These are phyloP conservation scores for Pythium aquatile DNA, from an alignment of 352 stramenopile genomes.

Conservation along the genomic window DNA sequence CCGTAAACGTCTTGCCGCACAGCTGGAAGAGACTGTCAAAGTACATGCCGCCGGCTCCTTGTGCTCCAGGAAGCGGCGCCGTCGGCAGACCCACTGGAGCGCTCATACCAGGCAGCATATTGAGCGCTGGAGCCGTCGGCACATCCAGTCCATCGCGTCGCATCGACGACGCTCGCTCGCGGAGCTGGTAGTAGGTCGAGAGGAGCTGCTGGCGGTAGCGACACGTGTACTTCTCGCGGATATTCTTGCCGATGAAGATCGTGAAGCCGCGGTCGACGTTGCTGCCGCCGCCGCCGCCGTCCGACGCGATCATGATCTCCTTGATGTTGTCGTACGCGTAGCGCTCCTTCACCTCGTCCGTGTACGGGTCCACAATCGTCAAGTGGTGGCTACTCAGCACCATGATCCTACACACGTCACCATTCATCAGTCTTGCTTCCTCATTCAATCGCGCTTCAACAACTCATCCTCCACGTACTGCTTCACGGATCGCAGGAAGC, in stretches of 20 bases:
- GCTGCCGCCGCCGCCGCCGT: slow-evolving; percentile 53
- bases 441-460: not conserved
- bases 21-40: slow-evolving; percentile 87
- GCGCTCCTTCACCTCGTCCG: slow-evolving; percentile 83
- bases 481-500: slow-evolving; percentile 76
- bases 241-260: slow-evolving; percentile 83
- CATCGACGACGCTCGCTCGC: slow-evolving; percentile 75
- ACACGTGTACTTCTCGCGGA: slow-evolving; percentile 87
- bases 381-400: slow-evolving; percentile 79
- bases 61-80: slow-evolving; percentile 7
- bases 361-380: slow-evolving; percentile 83
- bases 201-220: slow-evolving; percentile 79
- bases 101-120: slow-evolving; percentile 9
- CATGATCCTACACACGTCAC: slow-evolving; percentile 51
- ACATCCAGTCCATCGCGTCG: slow-evolving; percentile 44
- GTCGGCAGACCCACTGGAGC: slow-evolving; percentile 11
- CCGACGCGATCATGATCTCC: slow-evolving; percentile 78
- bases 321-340: slow-evolving; percentile 89
- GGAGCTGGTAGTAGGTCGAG: slow-evolving; percentile 83
- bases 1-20: slow-evolving; percentile 81
- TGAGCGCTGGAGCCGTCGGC: slow-evolving; percentile 4
- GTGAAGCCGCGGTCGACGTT: slow-evolving; percentile 78
- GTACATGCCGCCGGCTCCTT: slow-evolving; percentile 74
- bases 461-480: slow-evolving; percentile 27
- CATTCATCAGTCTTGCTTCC: not conserved